Conservation (phyloP, 2,329 filamentous ascomycete genomes). For the Ophiobolus disseminans region DNA sequence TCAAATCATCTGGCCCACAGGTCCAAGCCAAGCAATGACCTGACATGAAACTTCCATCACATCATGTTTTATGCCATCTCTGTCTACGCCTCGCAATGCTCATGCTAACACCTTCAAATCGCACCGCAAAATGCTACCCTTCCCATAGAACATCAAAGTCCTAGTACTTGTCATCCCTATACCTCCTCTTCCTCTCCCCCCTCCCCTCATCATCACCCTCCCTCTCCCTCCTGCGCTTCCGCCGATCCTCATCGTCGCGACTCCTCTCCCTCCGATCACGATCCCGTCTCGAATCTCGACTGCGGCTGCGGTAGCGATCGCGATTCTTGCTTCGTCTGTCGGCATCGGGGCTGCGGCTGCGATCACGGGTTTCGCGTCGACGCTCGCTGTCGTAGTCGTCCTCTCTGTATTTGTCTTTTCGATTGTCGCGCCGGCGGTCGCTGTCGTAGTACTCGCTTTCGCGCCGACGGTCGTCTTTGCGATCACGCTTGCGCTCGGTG, state of each 20-base stretch:
- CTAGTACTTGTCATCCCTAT: conserved; percentile 20
- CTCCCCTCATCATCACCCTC: conserved; percentile 30
- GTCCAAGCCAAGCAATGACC: no score
- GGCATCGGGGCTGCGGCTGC: conserved; percentile 38
- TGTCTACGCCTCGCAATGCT: background rate
- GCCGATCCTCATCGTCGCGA: conserved; percentile 30
- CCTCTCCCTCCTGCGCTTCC: conserved; percentile 34
- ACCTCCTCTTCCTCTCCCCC: conserved; percentile 26
- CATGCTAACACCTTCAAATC: background rate
- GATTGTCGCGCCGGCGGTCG: conserved; percentile 24
- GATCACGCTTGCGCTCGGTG: conserved; percentile 22
- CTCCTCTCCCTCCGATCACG: conserved; percentile 26
- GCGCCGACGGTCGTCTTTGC: conserved; percentile 17
- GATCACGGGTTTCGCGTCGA: conserved; percentile 17
- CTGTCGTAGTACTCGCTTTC: conserved; percentile 19
- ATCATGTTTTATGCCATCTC: conserved; percentile 3
- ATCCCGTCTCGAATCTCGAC: conserved; percentile 29
- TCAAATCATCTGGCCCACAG: no score
- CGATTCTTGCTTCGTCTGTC: conserved; percentile 28
- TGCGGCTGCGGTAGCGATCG: conserved; percentile 34
- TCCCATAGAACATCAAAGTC: background rate
- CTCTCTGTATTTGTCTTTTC: conserved; percentile 19
- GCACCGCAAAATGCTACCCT: background rate
- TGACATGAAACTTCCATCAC: background rate
- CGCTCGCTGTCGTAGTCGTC: conserved; percentile 30